Conservation (phyloP, 495 filamentous ascomycete genomes). For the Trichoderma orchidacearum region DNA sequence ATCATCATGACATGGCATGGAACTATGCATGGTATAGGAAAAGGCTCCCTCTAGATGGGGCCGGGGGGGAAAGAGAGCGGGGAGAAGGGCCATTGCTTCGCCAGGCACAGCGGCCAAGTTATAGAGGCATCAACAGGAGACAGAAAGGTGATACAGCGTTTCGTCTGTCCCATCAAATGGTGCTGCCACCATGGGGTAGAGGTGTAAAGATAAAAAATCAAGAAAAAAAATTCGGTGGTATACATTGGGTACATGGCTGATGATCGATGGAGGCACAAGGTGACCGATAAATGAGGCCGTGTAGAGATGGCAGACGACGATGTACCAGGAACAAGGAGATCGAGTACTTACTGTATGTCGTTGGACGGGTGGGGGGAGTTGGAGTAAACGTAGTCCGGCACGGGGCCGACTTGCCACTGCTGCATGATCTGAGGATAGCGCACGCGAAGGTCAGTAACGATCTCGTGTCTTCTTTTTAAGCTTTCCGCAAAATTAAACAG, state of each 20-base stretch:
- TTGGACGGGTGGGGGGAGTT: conserved; percentile 33
- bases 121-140: not conserved
- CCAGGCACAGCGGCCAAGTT: not conserved
- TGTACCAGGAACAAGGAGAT: conserved; percentile 28
- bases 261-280: conserved; percentile 4
- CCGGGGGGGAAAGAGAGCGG: conserved; percentile 1
- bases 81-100: not conserved
- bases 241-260: conserved; percentile 12
- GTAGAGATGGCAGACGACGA: not conserved
- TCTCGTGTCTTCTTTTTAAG: not conserved
- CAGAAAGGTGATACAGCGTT: conserved; percentile 1
- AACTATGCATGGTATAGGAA: conserved; percentile 1
- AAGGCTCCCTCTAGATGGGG: not conserved
- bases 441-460: not conserved
- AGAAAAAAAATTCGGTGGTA: conserved; percentile 1
- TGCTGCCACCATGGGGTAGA: not conserved
- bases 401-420: conserved; percentile 36
- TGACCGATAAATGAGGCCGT: conserved; percentile 4
- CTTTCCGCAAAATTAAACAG: not conserved
- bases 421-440: conserved; percentile 31
- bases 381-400: conserved; percentile 32
- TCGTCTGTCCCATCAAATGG: not conserved
- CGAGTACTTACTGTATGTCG: conserved; percentile 39
- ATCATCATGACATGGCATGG: conserved; percentile 5
- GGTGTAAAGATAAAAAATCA: not conserved